Evolutionary conservation across 2,329 filamentous ascomycete genomes (phyloP).

Genomic region (Aspergillus ustus): DNA sequence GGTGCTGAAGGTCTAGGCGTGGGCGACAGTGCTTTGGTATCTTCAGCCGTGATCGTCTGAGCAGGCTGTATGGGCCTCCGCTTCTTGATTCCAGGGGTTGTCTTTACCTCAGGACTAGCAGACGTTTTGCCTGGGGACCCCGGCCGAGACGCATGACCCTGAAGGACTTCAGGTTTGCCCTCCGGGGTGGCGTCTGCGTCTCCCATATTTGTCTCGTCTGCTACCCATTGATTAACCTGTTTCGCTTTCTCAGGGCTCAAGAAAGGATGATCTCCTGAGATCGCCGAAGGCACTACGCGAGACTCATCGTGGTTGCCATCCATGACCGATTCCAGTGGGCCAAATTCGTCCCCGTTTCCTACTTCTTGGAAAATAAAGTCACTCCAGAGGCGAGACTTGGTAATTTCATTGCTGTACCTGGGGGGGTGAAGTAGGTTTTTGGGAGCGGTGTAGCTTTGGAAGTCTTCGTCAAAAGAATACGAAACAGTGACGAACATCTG

Average conservation of each 20-base stretch:
- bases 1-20: background rate
- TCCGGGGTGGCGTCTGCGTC: background rate
- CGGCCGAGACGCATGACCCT: background rate
- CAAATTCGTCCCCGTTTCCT: constrained; percentile 32
- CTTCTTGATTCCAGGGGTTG: constrained; percentile 26
- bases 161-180: background rate
- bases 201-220: constrained; percentile 28
- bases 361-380: constrained; percentile 36
- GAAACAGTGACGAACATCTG: constrained; percentile 32
- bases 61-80: constrained; percentile 17
- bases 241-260: constrained; percentile 34
- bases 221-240: constrained; percentile 36
- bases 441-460: constrained; percentile 17
- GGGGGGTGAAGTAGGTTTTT: constrained; percentile 27
- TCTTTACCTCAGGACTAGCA: constrained; percentile 7
- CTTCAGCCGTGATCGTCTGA: background rate
- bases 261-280: constrained; percentile 27
- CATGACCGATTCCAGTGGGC: constrained; percentile 18
- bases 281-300: constrained; percentile 5
- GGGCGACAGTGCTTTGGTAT: background rate
- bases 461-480: constrained; percentile 23
- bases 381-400: constrained; percentile 37
- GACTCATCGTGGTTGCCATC: constrained; percentile 19
- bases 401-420: constrained; percentile 23
- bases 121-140: background rate